Evolutionary conservation across 805 yeast species (phyloP).

Genomic region (Yamadazyma scolyti): DNA sequence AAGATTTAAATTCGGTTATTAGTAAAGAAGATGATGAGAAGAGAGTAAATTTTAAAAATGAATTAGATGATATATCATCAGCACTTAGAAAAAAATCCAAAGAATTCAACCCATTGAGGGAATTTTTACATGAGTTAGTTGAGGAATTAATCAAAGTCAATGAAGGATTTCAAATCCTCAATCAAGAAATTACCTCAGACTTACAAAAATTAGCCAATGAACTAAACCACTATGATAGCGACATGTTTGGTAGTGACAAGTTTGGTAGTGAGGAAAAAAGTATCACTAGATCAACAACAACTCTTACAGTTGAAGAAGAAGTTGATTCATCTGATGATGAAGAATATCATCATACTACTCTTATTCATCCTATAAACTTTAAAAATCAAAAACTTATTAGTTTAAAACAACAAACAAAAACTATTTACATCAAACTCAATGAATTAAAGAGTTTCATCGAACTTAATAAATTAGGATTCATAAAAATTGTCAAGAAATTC

Average conservation of each 20-base stretch:
- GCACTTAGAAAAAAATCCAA: too few species aligned
- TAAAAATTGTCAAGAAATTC: conserved; percentile 86
- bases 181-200: too few species aligned
- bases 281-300: too few species aligned
- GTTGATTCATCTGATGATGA: conserved; percentile 25
- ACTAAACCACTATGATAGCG: too few species aligned
- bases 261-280: too few species aligned
- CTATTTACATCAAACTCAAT: conserved; percentile 68
- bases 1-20: too few species aligned
- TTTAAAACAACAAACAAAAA: conserved; percentile 61
- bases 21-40: too few species aligned
- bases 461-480: conserved; percentile 82
- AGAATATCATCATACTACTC: conserved; percentile 34
- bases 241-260: too few species aligned
- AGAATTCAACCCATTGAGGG: conserved; percentile 25
- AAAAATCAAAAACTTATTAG: conserved; percentile 55
- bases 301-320: conserved; percentile 17
- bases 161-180: too few species aligned
- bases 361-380: conserved; percentile 47
- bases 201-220: too few species aligned
- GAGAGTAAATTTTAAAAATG: too few species aligned
- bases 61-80: too few species aligned
- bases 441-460: conserved; percentile 83
- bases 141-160: conserved; percentile 49
- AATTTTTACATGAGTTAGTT: conserved; percentile 44